Percentiles rank a stretch among this genome's conserved stretches.
These are phyloP conservation scores for Lactarius trivialis DNA, from an alignment of 768 basidiomycete species.

Conservation along the genomic window DNA sequence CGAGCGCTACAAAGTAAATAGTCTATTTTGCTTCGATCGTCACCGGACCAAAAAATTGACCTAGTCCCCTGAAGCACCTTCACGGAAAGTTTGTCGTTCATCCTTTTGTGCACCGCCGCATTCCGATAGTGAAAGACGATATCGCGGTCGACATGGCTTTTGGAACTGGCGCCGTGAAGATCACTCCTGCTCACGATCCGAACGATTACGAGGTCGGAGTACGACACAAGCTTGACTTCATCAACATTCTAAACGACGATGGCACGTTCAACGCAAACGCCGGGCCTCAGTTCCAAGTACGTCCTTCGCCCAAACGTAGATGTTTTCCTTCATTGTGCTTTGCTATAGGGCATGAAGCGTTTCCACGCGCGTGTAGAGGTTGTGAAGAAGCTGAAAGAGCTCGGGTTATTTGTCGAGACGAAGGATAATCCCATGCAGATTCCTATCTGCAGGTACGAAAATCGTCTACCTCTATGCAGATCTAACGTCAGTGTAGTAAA, in stretches of 20 bases:
- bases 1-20: conserved; percentile 68
- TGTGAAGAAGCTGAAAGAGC: conserved; percentile 74
- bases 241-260: conserved; percentile 94
- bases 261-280: conserved; percentile 92
- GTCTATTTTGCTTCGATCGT: neutral
- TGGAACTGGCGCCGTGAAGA: conserved; percentile 98
- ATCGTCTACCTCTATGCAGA: neutral
- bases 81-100: conserved; percentile 89
- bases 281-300: conserved; percentile 66
- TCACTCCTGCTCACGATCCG: conserved; percentile 95
- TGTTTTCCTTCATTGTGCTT: neutral
- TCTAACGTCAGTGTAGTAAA: conserved; percentile 47
- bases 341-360: conserved; percentile 85
- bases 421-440: conserved; percentile 98
- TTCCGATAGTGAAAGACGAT: conserved; percentile 83
- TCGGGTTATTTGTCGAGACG: conserved; percentile 80
- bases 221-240: conserved; percentile 82
- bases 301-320: conserved; percentile 3
- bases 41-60: too few species aligned
- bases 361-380: conserved; percentile 88
- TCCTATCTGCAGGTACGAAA: conserved; percentile 73
- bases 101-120: conserved; percentile 72
- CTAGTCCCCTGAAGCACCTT: conserved; percentile 54
- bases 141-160: conserved; percentile 89
- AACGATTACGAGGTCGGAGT: conserved; percentile 95